Evolutionary conservation across 768 basidiomycete species (phyloP).

Genomic region (Boletus vermiculosoides): DNA sequence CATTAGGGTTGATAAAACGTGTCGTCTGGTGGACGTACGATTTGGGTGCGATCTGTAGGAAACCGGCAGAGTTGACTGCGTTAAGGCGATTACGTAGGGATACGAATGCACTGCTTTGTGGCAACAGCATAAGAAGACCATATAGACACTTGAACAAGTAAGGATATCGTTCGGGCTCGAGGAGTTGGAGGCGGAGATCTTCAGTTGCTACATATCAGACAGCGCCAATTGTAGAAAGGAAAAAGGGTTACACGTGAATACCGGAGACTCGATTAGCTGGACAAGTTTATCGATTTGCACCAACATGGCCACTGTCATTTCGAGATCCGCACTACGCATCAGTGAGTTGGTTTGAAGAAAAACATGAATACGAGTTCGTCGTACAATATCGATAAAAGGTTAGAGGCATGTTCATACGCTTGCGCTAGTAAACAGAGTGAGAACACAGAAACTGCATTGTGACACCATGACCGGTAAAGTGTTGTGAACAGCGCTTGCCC

Average conservation of each 20-base stretch:
- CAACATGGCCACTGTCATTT: conserved; percentile 91
- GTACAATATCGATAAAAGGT: conserved; percentile 92
- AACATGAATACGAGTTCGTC: conserved; percentile 20
- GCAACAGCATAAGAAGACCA: conserved; percentile 93
- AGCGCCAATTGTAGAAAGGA: not conserved
- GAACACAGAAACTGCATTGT: conserved; percentile 96
- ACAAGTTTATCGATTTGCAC: conserved; percentile 98
- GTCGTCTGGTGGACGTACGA: conserved; percentile 47
- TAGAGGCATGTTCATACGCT: conserved; percentile 98
- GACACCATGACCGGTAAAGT: conserved; percentile 97
- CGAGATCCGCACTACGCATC: conserved; percentile 78
- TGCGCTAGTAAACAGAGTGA: conserved; percentile 95
- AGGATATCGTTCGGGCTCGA: conserved; percentile 96
- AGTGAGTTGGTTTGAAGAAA: not conserved
- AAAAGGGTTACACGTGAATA: conserved; percentile 82
- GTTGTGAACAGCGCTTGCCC: conserved; percentile 94
- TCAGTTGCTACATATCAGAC: conserved; percentile 2
- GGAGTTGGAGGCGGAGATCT: conserved; percentile 88
- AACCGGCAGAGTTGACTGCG: conserved; percentile 93
- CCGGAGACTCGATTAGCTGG: conserved; percentile 95
- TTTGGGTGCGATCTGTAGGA: conserved; percentile 86
- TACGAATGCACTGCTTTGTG: conserved; percentile 95
- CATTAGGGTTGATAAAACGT: no score
- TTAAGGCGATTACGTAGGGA: conserved; percentile 92
- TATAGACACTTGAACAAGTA: conserved; percentile 97